These are phyloP conservation scores for Apophysomyces trapeziformis DNA, from an alignment of 371 early-diverging fungal genomes.

Conservation along the genomic window DNA sequence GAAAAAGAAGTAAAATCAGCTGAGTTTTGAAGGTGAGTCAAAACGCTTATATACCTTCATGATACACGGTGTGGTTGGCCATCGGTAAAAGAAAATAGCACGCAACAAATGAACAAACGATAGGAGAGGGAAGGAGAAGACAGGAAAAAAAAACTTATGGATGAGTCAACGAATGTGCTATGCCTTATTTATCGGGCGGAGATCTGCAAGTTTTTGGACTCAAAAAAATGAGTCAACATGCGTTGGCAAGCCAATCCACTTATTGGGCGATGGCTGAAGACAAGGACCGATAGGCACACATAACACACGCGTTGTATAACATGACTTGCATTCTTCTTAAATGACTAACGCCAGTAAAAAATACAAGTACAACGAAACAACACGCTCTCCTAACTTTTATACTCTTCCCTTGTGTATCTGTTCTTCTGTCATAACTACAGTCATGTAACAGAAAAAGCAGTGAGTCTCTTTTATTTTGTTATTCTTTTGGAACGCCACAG, in stretches of 20 bases:
- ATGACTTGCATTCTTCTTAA: not conserved
- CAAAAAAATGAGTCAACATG: slow-evolving; percentile 2
- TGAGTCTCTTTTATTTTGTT: no score
- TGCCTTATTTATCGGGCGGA: slow-evolving; percentile 7
- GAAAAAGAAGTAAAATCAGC: not conserved
- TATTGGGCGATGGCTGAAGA: no score
- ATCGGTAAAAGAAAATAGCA: not conserved
- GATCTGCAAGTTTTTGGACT: not conserved
- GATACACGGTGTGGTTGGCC: slow-evolving; percentile 18
- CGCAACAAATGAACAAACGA: not conserved
- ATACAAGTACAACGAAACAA: no score
- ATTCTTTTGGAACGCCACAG: no score
- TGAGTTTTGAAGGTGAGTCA: slow-evolving; percentile 5
- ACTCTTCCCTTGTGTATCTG: no score
- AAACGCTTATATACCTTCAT: slow-evolving; percentile 18
- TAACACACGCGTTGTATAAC: not conserved
- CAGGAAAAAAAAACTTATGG: not conserved
- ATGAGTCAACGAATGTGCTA: not conserved
- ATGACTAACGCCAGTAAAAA: no score
- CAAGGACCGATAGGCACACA: not conserved
- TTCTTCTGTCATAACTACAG: no score
- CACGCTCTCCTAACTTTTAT: no score
- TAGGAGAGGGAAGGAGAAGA: not conserved
- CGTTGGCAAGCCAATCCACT: not conserved
- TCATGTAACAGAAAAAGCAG: no score